A percentile compares a stretch with the other conserved stretches of the same genome.
Evolutionary conservation across 768 basidiomycete genomes (phyloP).

Genomic region (Xerocomus brunneocitrinus): DNA sequence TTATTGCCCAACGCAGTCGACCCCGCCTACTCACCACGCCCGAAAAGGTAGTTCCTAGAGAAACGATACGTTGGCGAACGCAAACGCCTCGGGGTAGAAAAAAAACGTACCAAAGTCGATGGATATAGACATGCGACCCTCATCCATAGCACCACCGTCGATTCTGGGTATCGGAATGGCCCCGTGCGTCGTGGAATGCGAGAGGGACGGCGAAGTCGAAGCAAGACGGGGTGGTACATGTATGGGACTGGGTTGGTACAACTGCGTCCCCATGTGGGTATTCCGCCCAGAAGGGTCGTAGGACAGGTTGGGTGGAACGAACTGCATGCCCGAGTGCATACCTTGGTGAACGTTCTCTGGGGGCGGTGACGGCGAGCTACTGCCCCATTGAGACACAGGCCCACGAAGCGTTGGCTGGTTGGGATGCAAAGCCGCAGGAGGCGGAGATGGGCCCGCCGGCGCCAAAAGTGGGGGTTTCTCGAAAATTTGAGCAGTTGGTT

Average conservation of each 20-base stretch:
- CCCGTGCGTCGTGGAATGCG: neutral
- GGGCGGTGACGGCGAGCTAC: slow-evolving; percentile 35
- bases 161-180: slow-evolving; percentile 11
- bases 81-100: neutral
- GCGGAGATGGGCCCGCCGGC: slow-evolving; percentile 39
- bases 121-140: slow-evolving; percentile 77
- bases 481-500: slow-evolving; percentile 29
- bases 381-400: slow-evolving; percentile 19
- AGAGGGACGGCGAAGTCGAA: slow-evolving; percentile 23
- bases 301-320: neutral
- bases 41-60: slow-evolving; percentile 77
- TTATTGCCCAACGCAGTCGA: neutral
- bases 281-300: neutral
- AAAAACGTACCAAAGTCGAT: slow-evolving; percentile 70
- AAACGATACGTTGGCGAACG: neutral
- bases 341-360: slow-evolving; percentile 3
- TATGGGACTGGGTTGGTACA: slow-evolving; percentile 29
- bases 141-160: slow-evolving; percentile 37
- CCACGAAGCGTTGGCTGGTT: slow-evolving; percentile 22
- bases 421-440: slow-evolving; percentile 36
- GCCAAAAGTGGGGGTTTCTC: slow-evolving; percentile 44
- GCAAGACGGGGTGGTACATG: slow-evolving; percentile 17
- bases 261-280: slow-evolving; percentile 2
- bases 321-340: neutral
- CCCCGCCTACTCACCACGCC: slow-evolving; percentile 59